These are phyloP conservation scores for Tremellales sp. DNA, from an alignment of 1,284 basidiomycete genomes.

Conservation along the genomic window DNA sequence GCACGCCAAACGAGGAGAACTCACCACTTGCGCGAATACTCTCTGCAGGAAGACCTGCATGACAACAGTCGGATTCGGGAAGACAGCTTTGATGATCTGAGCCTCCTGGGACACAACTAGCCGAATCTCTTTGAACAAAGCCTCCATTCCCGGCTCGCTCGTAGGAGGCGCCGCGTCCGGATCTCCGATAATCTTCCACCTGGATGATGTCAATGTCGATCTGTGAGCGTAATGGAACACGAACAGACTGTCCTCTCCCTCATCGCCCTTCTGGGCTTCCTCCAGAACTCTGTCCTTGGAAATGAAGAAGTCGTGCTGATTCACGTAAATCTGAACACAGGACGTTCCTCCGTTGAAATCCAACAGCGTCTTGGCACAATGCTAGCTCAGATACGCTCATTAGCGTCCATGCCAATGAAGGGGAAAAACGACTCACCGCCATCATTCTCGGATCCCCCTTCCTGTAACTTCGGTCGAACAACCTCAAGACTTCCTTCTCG, in stretches of 20 bases:
- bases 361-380: slow-evolving; percentile 92
- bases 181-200: slow-evolving; percentile 77
- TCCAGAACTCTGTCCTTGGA: slow-evolving; percentile 62
- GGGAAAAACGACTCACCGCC: slow-evolving; percentile 63
- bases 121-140: slow-evolving; percentile 83
- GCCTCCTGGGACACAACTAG: slow-evolving; percentile 90
- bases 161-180: slow-evolving; percentile 76
- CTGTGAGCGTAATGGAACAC: slow-evolving; percentile 47
- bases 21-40: slow-evolving; percentile 94
- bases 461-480: slow-evolving; percentile 92
- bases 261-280: slow-evolving; percentile 46
- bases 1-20: slow-evolving; percentile 30
- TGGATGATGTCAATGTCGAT: slow-evolving; percentile 42
- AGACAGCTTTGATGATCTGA: slow-evolving; percentile 97
- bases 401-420: not conserved
- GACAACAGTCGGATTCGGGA: slow-evolving; percentile 93
- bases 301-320: slow-evolving; percentile 99
- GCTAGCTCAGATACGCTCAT: slow-evolving; percentile 53
- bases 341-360: slow-evolving; percentile 98
- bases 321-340: slow-evolving; percentile 98
- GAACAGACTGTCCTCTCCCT: slow-evolving; percentile 51
- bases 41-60: slow-evolving; percentile 98
- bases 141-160: slow-evolving; percentile 71
- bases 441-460: slow-evolving; percentile 99
- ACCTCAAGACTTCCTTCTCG: slow-evolving; percentile 94